Base-by-base conservation (phyloP, 805 yeast genomes). In the Metschnikowia koreensis region DNA sequence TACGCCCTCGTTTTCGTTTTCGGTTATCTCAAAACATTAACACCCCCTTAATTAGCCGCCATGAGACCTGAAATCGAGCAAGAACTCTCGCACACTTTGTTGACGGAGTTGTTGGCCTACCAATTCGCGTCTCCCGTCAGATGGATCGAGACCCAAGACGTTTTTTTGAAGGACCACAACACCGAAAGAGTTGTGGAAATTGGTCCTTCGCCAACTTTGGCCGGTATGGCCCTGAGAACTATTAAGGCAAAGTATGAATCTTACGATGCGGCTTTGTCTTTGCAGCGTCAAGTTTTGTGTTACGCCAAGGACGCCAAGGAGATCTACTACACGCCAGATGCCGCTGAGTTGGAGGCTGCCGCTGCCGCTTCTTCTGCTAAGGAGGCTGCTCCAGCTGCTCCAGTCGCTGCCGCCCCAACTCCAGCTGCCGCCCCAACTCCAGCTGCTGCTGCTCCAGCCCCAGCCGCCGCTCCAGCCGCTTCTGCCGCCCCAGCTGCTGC, bases 121-220 rank as follows among this genome's bases (percentile, higher is more conserved):
- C 99, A 94, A 75, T 94, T 94, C 67, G 99, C 99, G 46, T 92
- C 97, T 56, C 99, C 99, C 44, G 99, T 94, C 59, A 86, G 98
- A 81, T 94, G 99, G 98, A 94, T 96, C 71, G 99, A 96, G 71
- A 94, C 99, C 56, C 99, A 94, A 75, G 99, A 94, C 77, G 98
- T 94, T 53, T 88, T 94, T 69, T 82, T 94, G 69, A 88, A 89
- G 70, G 94, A 91, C 63, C 87, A 83, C 82, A 91, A 93, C 74
- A 87, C 97, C 56, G 99, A 96, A 76, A 83, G 99, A 67, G 93
- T 94, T 56, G 97, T 94, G 60, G 99, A 94, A 74, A 89, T 94
- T 59, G 99, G 99, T 50, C 99, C 99, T 55, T 91, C 98, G 45
- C 98, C 99, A 55, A 94, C 99, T 41, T 81, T 94, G 69, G 94